Evolutionary conservation across 2,329 filamentous ascomycete genomes (phyloP).

Genomic region (Rutstroemia sp.): DNA sequence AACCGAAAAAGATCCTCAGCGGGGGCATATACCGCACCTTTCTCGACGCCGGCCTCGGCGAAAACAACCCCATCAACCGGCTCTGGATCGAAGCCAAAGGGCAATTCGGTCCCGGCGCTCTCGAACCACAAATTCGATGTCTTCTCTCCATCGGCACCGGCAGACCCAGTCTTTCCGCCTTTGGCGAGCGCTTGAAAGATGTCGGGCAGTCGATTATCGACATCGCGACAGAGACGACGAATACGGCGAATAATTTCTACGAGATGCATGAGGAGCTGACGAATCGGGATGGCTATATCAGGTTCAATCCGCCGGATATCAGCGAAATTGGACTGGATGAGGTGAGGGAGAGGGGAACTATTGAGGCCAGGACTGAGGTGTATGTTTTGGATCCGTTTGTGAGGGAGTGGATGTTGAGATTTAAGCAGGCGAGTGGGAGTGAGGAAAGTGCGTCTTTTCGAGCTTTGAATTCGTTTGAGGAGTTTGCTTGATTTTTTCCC

Average conservation of each 20-base stretch:
- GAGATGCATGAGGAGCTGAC: background rate
- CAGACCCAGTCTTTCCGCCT: constrained; percentile 24
- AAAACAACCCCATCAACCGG: background rate
- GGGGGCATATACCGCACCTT: background rate
- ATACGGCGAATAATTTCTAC: background rate
- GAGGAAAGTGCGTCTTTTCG: background rate
- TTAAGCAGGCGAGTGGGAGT: background rate
- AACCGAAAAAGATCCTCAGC: background rate
- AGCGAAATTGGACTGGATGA: background rate
- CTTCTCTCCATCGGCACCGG: constrained; percentile 37
- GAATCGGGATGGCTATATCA: background rate
- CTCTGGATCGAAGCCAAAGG: constrained; percentile 11
- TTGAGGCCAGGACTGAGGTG: constrained; percentile 15
- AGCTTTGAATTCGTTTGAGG: background rate
- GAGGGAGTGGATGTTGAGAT: background rate
- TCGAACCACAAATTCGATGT: constrained; percentile 29
- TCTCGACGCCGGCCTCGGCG: background rate
- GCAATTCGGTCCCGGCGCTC: constrained; percentile 27
- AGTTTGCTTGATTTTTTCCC: background rate
- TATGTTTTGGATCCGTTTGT: background rate
- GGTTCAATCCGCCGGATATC: background rate
- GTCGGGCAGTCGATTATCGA: constrained; percentile 21
- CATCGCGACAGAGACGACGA: background rate
- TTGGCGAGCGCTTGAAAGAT: constrained; percentile 25
- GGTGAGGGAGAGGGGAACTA: constrained; percentile 25